Percentiles rank a stretch among this genome's conserved stretches.
These are phyloP conservation scores for Kwoniella dendrophila DNA, from an alignment of 768 basidiomycete genomes.

Conservation along the genomic window DNA sequence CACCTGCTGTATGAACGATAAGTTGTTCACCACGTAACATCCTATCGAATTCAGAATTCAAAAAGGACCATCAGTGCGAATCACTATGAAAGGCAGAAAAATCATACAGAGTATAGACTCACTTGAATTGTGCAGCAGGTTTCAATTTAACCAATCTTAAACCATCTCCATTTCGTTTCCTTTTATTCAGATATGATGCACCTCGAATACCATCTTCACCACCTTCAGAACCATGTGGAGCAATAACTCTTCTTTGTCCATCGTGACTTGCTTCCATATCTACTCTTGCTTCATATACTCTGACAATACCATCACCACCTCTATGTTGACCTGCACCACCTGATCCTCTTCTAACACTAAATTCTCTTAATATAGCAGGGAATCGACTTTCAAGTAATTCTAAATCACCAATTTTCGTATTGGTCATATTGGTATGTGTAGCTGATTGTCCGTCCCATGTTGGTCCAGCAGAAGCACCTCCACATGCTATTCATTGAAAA, in stretches of 20 bases:
- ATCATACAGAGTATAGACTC: neutral
- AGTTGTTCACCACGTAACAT: constrained; percentile 26
- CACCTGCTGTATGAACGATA: constrained; percentile 42
- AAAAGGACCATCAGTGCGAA: neutral
- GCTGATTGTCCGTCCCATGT: constrained; percentile 45
- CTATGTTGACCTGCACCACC: constrained; percentile 43
- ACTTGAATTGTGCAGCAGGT: constrained; percentile 23
- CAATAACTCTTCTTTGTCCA: constrained; percentile 41
- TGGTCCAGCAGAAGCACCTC: constrained; percentile 47
- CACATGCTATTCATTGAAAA: constrained; percentile 70
- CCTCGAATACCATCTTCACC: constrained; percentile 31
- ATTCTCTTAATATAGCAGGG: constrained; percentile 43
- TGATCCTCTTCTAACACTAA: constrained; percentile 37
- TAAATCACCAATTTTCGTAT: constrained; percentile 45
- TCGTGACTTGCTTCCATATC: constrained; percentile 41
- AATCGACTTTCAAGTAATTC: constrained; percentile 44
- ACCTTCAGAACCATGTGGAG: constrained; percentile 59
- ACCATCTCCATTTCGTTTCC: constrained; percentile 18
- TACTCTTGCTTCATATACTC: constrained; percentile 42
- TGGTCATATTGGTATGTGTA: constrained; percentile 32
- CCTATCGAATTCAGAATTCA: neutral
- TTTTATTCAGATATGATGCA: constrained; percentile 22
- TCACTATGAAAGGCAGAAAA: neutral
- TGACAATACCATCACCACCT: constrained; percentile 45
- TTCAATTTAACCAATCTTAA: constrained; percentile 22